These are phyloP conservation scores for Fusarium transvaalense DNA, from an alignment of 2,329 filamentous ascomycete species.

Conservation along the genomic window DNA sequence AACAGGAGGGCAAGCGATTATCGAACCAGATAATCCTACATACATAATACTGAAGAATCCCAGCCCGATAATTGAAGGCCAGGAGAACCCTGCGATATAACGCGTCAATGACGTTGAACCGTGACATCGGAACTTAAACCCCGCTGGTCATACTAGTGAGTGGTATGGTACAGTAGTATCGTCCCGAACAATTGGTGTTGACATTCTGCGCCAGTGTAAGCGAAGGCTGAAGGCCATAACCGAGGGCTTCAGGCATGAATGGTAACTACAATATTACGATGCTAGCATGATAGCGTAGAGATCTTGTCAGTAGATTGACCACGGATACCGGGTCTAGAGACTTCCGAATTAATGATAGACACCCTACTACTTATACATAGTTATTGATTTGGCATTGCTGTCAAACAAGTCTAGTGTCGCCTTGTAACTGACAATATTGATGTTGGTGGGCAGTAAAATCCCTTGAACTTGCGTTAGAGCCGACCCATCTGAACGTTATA, in stretches of 20 bases:
- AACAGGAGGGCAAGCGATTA: not conserved
- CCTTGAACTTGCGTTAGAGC: slow-evolving; percentile 2
- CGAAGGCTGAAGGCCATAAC: not conserved
- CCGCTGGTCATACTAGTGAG: not conserved
- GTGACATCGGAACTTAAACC: not conserved
- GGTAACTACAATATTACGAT: not conserved
- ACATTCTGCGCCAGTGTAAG: not conserved
- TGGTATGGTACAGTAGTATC: slow-evolving; percentile 8
- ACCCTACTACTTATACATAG: not conserved
- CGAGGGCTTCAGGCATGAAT: not conserved
- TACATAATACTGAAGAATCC: not conserved
- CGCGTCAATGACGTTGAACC: slow-evolving; percentile 25
- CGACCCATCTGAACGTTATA: not conserved
- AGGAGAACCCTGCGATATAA: slow-evolving; percentile 23
- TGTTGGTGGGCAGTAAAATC: slow-evolving; percentile 10
- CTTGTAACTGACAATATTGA: not conserved
- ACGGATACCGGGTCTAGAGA: slow-evolving; percentile 6
- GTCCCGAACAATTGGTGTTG: slow-evolving; percentile 1
- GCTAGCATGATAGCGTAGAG: not conserved
- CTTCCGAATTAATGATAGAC: not conserved
- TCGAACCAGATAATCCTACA: slow-evolving; percentile 2
- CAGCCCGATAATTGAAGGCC: not conserved
- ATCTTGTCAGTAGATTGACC: not conserved
- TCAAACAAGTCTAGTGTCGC: slow-evolving; percentile 17
- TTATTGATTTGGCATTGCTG: slow-evolving; percentile 31